Base-by-base conservation (phyloP, 768 basidiomycete genomes). In the Boletus eberwhitei region DNA sequence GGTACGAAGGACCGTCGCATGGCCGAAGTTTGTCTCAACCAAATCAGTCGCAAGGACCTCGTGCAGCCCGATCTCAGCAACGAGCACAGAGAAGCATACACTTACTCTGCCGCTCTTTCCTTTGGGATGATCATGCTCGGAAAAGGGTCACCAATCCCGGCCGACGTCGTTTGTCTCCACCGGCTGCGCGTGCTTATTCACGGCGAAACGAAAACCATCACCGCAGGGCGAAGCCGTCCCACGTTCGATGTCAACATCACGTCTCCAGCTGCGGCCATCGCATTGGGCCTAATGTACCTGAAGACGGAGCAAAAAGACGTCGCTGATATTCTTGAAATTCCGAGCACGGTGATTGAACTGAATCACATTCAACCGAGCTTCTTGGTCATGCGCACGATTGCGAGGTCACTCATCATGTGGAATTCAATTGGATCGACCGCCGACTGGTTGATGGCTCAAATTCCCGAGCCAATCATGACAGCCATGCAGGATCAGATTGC, bases 81-180 rank as follows among this genome's bases (percentile, higher is more conserved):
- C 59, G 93, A 95, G 59, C 86, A 93, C 66, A 84, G 91, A 37
- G 97, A 98, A 65, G 87, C 93, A 1, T 98, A 98, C 66, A 89
- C 94, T 0, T 87, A 91, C 59, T 82, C 92, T 2, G 85, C 93
- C 3, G 92, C 91, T 9, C 80, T 97, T 31, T 87, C 91, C 1
- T 97, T 97, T 65, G 97, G 97, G 5, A 90, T 97, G 85, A 88
- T 96, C 71, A 96, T 98, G 88, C 81, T 98, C 16, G 95, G 92
- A 7, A 86, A 86, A 61, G 95, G 97, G 2, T 78, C 83, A 0
- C 77, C 79, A 8, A 85, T 87, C 34, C 88, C 89, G 2, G 90
- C 90, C 1, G 95, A 97, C 59, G 71, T 85, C 53, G 75, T 78
- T 12, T 75, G 90, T 45, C 72, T 95, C 17, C 78, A 80, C 32